phyloP scores from a whole-genome alignment of 2,329 filamentous ascomycete species.

The Madurella fahalii region DNA sequence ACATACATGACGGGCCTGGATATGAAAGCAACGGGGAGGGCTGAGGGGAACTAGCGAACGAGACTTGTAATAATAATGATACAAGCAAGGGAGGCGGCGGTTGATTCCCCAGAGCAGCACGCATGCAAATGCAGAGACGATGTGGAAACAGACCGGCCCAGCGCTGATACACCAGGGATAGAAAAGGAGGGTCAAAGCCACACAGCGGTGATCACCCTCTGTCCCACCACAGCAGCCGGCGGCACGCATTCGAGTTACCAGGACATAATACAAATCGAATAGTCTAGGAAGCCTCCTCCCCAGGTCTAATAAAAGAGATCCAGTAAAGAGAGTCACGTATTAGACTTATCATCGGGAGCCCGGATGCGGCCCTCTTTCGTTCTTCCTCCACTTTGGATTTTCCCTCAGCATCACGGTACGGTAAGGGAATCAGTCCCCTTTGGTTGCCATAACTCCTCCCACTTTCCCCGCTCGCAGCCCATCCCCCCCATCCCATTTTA shows the following conservation, averaged over 20 bases:
- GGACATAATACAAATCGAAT: neutral
- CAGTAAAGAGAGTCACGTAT: constrained; percentile 1
- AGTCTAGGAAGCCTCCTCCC: neutral
- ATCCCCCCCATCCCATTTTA: neutral
- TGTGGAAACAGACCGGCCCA: too few species aligned
- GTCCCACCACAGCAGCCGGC: too few species aligned
- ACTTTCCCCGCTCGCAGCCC: neutral
- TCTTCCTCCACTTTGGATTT: neutral
- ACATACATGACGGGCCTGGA: neutral
- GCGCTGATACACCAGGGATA: too few species aligned
- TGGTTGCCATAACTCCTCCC: neutral
- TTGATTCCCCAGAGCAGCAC: too few species aligned
- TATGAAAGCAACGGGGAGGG: neutral
- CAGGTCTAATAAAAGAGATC: constrained; percentile 6
- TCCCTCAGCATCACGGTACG: neutral
- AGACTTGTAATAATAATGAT: constrained; percentile 3
- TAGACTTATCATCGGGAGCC: neutral
- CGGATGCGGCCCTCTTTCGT: neutral
- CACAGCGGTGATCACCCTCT: too few species aligned
- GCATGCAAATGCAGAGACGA: too few species aligned
- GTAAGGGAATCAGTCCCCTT: neutral
- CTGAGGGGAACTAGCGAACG: neutral
- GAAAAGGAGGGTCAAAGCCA: too few species aligned
- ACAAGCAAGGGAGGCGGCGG: neutral
- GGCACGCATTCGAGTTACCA: too few species aligned